Evolutionary conservation across 176 grass and related monocot species (phyloP).

Genomic region (Pharus latifolius): DNA sequence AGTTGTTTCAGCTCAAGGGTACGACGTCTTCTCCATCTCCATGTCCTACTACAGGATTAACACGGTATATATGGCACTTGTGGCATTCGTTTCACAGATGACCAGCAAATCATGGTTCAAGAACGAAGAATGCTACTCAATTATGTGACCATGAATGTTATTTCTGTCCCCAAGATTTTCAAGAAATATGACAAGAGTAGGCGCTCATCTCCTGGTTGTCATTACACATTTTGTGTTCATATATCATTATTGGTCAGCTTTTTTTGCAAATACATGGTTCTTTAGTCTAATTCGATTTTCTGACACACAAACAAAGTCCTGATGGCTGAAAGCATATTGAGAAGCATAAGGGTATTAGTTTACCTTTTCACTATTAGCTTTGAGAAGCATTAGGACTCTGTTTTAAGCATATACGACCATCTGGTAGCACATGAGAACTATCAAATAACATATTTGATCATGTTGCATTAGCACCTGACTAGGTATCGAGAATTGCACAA

Average conservation of each 20-base stretch:
- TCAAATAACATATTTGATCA: no score
- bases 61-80: constrained; percentile 47
- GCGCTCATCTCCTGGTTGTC: neutral
- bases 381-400: no score
- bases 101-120: constrained; percentile 73
- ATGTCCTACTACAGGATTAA: constrained; percentile 63
- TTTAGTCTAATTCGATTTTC: no score
- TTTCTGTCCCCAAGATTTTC: constrained; percentile 67
- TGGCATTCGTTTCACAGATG: constrained; percentile 62
- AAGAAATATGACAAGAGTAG: constrained; percentile 79
- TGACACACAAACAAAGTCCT: no score
- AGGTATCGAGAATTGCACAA: no score
- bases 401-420: no score
- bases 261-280: constrained; percentile 55
- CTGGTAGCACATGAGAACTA: no score
- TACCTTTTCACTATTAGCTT: no score
- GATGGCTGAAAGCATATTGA: no score
- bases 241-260: no score
- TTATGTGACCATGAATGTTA: constrained; percentile 77
- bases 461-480: no score
- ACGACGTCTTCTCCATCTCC: constrained; percentile 54
- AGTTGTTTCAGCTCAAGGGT: constrained; percentile 73
- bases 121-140: constrained; percentile 68
- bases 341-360: no score
- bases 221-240: neutral